phyloP scores from a whole-genome alignment of 2,329 filamentous ascomycete species.

The Aspergillus alliaceus region DNA sequence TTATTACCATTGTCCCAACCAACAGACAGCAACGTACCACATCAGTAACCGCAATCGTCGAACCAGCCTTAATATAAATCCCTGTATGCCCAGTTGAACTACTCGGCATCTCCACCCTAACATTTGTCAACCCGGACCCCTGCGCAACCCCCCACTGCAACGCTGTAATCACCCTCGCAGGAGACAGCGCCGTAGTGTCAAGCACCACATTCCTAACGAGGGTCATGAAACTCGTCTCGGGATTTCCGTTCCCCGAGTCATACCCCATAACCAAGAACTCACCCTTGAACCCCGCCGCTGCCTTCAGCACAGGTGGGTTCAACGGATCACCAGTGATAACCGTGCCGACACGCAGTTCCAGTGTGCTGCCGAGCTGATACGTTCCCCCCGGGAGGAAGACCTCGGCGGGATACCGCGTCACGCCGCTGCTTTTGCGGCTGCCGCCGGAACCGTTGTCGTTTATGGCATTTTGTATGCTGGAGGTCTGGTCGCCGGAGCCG shows the following conservation, averaged over 20 bases:
- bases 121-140: constrained; percentile 32
- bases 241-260: constrained; percentile 20
- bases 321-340: constrained; percentile 34
- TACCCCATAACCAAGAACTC: constrained; percentile 31
- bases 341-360: constrained; percentile 30
- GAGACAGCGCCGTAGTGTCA: constrained; percentile 27
- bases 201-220: constrained; percentile 34
- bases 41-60: constrained; percentile 28
- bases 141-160: constrained; percentile 39
- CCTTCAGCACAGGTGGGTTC: constrained; percentile 30
- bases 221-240: constrained; percentile 33
- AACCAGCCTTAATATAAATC: constrained; percentile 24
- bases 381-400: constrained; percentile 30
- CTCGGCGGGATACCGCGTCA: constrained; percentile 27
- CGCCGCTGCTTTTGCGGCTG: constrained; percentile 24
- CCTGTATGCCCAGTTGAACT: constrained; percentile 28
- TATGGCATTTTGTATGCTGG: constrained; percentile 27
- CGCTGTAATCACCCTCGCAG: constrained; percentile 21
- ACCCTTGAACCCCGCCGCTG: constrained; percentile 23
- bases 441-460: constrained; percentile 28
- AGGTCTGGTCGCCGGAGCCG: constrained; percentile 25
- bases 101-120: constrained; percentile 34
- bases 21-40: constrained; percentile 17
- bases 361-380: constrained; percentile 24
- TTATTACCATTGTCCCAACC: not conserved